phyloP scores from a whole-genome alignment of 2,329 filamentous ascomycete species.

The Akanthomyces lecanii region DNA sequence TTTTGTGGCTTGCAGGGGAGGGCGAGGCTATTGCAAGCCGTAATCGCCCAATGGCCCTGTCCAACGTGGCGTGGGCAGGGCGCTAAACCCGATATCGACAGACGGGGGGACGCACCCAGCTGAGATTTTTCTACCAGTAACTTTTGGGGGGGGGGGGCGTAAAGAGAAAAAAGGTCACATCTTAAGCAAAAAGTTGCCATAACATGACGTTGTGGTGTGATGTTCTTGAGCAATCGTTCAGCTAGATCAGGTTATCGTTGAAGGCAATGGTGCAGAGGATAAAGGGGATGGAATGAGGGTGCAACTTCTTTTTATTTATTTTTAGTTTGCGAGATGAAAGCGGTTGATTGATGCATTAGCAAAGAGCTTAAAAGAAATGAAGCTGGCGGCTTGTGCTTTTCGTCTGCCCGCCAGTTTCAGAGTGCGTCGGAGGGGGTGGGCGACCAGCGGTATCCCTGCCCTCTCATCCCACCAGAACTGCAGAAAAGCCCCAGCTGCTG shows the following conservation, averaged over 20 bases:
- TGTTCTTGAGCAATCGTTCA: background rate
- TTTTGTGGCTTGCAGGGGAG: slow-evolving; percentile 9
- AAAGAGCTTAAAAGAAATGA: background rate
- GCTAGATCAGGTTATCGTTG: no score
- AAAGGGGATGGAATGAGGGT: background rate
- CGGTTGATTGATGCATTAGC: background rate
- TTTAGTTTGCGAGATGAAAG: background rate
- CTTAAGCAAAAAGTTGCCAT: background rate
- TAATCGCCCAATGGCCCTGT: slow-evolving; percentile 9
- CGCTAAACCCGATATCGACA: slow-evolving; percentile 12
- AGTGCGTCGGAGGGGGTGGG: background rate
- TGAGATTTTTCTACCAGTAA: background rate
- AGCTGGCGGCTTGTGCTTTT: background rate
- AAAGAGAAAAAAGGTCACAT: background rate
- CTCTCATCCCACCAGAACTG: background rate
- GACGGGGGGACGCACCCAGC: background rate
- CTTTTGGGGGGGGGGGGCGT: no score
- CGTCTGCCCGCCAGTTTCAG: background rate
- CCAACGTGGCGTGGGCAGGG: background rate
- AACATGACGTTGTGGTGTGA: background rate
- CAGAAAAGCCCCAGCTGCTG: background rate
- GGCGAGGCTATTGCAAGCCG: slow-evolving; percentile 7
- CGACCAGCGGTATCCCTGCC: background rate
- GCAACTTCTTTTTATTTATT: background rate
- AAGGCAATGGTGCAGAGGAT: background rate